phyloP scores from a whole-genome alignment of 352 stramenopile species.

The Phytophthora macrochlamydospora region DNA sequence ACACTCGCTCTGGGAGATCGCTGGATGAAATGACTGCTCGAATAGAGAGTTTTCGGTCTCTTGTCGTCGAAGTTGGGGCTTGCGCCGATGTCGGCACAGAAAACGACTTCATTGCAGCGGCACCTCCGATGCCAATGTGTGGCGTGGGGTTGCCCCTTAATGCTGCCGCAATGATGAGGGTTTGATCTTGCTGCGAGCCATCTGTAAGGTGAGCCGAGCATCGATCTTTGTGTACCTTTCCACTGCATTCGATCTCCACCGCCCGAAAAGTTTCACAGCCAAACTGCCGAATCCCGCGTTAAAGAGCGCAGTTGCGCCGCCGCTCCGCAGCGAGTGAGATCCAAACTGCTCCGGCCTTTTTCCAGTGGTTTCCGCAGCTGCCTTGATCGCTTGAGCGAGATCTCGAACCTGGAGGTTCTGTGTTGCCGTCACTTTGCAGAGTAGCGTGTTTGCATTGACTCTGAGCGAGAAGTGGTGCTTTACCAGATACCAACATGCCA shows the following conservation, averaged over 20 bases:
- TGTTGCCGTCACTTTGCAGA: background rate
- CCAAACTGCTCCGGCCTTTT: no score
- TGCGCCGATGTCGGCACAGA: no score
- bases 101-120: background rate
- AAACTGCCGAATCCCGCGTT: no score
- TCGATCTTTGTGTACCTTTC: constrained; percentile 4
- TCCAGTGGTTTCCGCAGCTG: no score
- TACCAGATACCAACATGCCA: no score
- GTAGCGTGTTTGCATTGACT: background rate
- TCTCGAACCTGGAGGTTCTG: constrained; percentile 3
- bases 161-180: background rate
- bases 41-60: no score
- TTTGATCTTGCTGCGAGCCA: background rate
- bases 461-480: background rate
- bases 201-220: background rate
- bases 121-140: background rate
- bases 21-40: no score
- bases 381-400: background rate
- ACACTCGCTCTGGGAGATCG: no score
- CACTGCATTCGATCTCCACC: constrained; percentile 5
- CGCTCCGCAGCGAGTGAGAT: no score
- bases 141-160: constrained; percentile 4
- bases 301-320: no score
- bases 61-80: no score
- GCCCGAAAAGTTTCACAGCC: constrained; percentile 1